Conservation (phyloP, 306 rosid species). For the Quercus suber region DNA sequence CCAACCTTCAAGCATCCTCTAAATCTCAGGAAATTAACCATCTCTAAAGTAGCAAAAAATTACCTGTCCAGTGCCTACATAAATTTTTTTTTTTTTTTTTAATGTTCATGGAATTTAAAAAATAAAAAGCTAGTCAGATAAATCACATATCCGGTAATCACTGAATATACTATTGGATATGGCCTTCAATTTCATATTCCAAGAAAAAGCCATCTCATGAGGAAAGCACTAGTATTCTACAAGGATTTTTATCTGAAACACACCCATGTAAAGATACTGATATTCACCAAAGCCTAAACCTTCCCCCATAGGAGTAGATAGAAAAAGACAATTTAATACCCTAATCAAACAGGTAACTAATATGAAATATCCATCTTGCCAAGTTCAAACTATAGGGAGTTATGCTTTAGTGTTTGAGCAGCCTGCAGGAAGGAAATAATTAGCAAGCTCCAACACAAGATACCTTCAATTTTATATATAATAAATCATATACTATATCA, state of each 20-base stretch:
- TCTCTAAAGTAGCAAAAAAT: background rate
- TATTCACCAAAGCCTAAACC: background rate
- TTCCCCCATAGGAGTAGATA: background rate
- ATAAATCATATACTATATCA: background rate
- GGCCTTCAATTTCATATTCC: background rate
- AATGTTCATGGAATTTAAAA: background rate
- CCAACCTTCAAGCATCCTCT: background rate
- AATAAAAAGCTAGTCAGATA: background rate
- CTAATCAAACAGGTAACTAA: background rate
- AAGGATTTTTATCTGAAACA: background rate
- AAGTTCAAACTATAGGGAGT: background rate
- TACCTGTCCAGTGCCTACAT: background rate
- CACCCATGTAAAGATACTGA: background rate
- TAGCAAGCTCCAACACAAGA: background rate
- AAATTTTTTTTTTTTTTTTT: no score
- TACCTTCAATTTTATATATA: background rate
- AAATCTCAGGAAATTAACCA: background rate
- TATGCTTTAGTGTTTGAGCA: background rate
- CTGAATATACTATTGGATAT: background rate
- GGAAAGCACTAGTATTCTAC: background rate
- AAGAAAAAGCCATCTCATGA: conserved; percentile 1
- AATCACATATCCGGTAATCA: background rate
- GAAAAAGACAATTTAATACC: background rate
- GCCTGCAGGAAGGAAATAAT: background rate
- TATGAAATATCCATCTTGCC: background rate